Evolutionary conservation across 2,329 filamentous ascomycete species (phyloP).

Genomic region (Cladosporium sp.): DNA sequence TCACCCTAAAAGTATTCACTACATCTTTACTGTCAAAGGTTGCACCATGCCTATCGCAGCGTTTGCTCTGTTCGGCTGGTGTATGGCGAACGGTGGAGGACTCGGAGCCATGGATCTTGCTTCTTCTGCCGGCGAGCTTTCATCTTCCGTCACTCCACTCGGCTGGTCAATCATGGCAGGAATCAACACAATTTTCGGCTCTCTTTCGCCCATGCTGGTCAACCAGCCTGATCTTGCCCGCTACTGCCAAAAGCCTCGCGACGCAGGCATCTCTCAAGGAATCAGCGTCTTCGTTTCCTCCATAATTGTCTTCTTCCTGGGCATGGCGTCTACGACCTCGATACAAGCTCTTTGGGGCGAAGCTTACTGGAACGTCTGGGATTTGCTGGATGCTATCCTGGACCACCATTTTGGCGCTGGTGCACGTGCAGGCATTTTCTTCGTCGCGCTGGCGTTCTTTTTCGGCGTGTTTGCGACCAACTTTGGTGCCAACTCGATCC

Average conservation of each 20-base stretch:
- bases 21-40: constrained; percentile 47
- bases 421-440: constrained; percentile 51
- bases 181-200: constrained; percentile 47
- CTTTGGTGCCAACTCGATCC: constrained; percentile 55
- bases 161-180: constrained; percentile 46
- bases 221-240: constrained; percentile 52
- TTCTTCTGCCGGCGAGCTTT: constrained; percentile 22
- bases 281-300: constrained; percentile 42
- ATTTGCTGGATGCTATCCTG: constrained; percentile 40
- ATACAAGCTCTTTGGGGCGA: constrained; percentile 48
- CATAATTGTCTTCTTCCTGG: constrained; percentile 46
- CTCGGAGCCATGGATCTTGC: constrained; percentile 53
- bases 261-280: constrained; percentile 46
- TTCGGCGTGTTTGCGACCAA: constrained; percentile 52
- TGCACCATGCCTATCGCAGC: constrained; percentile 42
- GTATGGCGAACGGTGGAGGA: constrained; percentile 40
- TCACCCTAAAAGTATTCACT: constrained; percentile 44
- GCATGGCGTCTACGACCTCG: constrained; percentile 49
- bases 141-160: constrained; percentile 27
- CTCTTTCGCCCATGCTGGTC: constrained; percentile 47
- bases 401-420: constrained; percentile 43
- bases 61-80: constrained; percentile 42
- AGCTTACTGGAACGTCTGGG: constrained; percentile 39
- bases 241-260: constrained; percentile 43
- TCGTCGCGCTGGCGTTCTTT: constrained; percentile 49